Evolutionary conservation across 2,329 filamentous ascomycete species (phyloP).

Genomic region (Aspergillus fischeri): DNA sequence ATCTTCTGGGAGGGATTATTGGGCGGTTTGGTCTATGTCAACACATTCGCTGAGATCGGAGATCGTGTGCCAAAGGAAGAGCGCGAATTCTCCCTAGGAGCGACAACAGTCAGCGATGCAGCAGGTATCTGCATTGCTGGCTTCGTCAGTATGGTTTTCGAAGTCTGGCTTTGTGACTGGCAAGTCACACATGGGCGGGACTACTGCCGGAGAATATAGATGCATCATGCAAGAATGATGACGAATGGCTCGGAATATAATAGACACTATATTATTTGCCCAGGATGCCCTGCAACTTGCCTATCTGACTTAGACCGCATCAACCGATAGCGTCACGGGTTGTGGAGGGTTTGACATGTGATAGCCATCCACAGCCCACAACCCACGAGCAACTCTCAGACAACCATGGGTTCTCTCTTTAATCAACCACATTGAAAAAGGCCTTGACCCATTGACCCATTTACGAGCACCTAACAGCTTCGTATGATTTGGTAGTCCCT

Average conservation of each 20-base stretch:
- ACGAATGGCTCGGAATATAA: neutral
- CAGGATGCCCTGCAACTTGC: neutral
- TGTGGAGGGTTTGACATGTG: neutral
- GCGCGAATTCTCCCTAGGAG: conserved; percentile 84
- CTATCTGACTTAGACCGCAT: neutral
- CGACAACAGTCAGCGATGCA: conserved; percentile 88
- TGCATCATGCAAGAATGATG: neutral
- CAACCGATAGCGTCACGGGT: neutral
- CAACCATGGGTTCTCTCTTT: neutral
- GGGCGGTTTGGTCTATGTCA: conserved; percentile 90
- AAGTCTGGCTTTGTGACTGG: conserved; percentile 76
- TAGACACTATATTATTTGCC: neutral
- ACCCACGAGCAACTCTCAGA: neutral
- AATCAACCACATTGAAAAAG: neutral
- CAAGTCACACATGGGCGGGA: conserved; percentile 77
- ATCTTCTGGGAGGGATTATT: conserved; percentile 94
- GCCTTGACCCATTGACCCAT: neutral
- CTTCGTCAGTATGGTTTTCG: conserved; percentile 75
- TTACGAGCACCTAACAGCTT: neutral
- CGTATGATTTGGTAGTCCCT: neutral
- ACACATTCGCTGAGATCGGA: conserved; percentile 91
- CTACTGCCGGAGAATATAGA: conserved; percentile 57
- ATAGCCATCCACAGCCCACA: neutral
- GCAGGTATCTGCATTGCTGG: conserved; percentile 86
- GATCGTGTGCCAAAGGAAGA: conserved; percentile 73